phyloP scores from a whole-genome alignment of 352 stramenopile species.

The Globisporangium middletonii region DNA sequence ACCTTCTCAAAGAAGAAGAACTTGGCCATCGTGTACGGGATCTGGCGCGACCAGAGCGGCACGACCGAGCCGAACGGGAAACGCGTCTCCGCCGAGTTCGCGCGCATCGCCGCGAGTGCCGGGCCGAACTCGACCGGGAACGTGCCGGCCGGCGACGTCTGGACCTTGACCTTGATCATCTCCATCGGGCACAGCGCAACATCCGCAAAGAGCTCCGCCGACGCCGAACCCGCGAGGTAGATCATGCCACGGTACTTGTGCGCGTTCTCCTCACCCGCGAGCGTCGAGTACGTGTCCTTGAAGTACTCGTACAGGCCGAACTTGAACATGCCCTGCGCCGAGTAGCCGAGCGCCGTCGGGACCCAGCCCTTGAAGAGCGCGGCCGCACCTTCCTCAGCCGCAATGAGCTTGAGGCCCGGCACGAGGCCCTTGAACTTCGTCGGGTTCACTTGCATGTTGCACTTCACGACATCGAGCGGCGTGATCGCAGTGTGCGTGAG shows the following conservation, averaged over 20 bases:
- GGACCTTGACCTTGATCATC: slow-evolving; percentile 94
- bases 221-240: slow-evolving; percentile 90
- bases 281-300: slow-evolving; percentile 91
- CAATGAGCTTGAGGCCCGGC: slow-evolving; percentile 81
- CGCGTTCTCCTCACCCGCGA: slow-evolving; percentile 89
- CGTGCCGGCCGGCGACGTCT: slow-evolving; percentile 85
- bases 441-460: slow-evolving; percentile 93
- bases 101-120: slow-evolving; percentile 85
- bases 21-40: slow-evolving; percentile 99
- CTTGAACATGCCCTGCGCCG: slow-evolving; percentile 87
- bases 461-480: slow-evolving; percentile 93
- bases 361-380: slow-evolving; percentile 91
- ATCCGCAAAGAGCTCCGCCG: slow-evolving; percentile 93
- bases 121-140: slow-evolving; percentile 87
- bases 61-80: slow-evolving; percentile 92
- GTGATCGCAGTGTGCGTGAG: slow-evolving; percentile 92
- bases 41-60: slow-evolving; percentile 89
- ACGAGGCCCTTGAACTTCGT: slow-evolving; percentile 81
- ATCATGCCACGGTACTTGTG: slow-evolving; percentile 91
- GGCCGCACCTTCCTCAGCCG: slow-evolving; percentile 72
- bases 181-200: slow-evolving; percentile 93
- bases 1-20: slow-evolving; percentile 97
- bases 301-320: slow-evolving; percentile 96
- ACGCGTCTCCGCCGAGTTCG: slow-evolving; percentile 80
- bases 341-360: slow-evolving; percentile 91